Conservation (phyloP, 139 green algal species). For the Chlamydomonas eustigma region DNA sequence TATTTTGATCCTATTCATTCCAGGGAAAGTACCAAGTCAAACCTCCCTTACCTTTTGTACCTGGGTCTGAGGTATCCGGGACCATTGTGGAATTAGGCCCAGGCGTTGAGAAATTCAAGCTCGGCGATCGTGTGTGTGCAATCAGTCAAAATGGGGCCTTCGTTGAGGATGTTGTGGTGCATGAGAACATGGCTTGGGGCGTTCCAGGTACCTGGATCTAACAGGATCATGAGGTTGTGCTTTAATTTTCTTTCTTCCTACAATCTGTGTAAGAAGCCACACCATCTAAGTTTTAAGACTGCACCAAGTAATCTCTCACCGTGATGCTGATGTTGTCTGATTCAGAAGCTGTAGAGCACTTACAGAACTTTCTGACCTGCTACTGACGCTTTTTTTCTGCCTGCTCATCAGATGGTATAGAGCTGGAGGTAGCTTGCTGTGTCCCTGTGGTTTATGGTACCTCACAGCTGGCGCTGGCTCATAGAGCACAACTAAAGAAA, state of each 20-base stretch:
- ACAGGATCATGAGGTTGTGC: too few relatives aligned
- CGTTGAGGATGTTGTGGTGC: constrained; percentile 60
- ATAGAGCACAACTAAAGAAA: constrained; percentile 54
- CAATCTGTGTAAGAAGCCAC: too few relatives aligned
- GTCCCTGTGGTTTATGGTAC: constrained; percentile 85
- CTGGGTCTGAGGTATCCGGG: constrained; percentile 74
- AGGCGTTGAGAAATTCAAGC: constrained; percentile 52
- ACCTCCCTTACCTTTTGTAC: constrained; percentile 74
- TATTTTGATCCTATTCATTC: too few relatives aligned
- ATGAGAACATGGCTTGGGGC: constrained; percentile 30
- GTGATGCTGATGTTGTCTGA: too few relatives aligned
- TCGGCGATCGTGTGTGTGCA: constrained; percentile 66
- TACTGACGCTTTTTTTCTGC: too few relatives aligned
- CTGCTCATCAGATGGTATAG: constrained; percentile 37
- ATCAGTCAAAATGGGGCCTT: constrained; percentile 63
- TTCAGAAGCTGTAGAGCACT: too few relatives aligned
- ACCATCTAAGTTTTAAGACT: too few relatives aligned
- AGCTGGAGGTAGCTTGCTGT: constrained; percentile 47
- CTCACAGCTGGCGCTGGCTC: constrained; percentile 70
- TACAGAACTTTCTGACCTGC: too few relatives aligned
- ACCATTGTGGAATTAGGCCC: constrained; percentile 61
- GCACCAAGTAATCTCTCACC: too few relatives aligned
- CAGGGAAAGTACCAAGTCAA: constrained; percentile 82
- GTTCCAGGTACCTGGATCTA: constrained; percentile 49
- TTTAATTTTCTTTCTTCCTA: too few relatives aligned